Base-by-base conservation (phyloP, 768 basidiomycete species). In the Trametes punicea region DNA sequence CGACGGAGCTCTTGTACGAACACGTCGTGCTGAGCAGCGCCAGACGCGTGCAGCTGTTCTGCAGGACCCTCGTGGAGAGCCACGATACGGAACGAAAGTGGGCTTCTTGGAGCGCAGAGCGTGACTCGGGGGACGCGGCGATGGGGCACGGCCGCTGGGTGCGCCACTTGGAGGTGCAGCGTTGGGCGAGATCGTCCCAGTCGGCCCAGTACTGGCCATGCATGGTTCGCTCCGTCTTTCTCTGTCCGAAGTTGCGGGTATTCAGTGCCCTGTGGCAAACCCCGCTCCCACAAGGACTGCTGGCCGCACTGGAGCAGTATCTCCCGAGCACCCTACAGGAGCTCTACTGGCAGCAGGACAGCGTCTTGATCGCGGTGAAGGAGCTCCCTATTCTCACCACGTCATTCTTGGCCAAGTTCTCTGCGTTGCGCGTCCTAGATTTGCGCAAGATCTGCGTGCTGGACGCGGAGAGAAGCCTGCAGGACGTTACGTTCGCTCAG, bases 201-300 rank as follows among this genome's bases (percentile, higher is more conserved):
- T 64, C 70, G 38, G 59, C 75, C 15, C 65, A 60, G 3, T 81
- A 73, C 62, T 70, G 81, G 44, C 69, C 74, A 46, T 71, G 66
- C 5, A 38, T 80, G 34, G 80, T 76, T 67, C 68, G 69, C 54
- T 77, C 79, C 55, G 67, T 81, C 51, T 75, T 71, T 30, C 67
- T 65, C 21, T 81, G 78, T 61, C 76, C 77, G 29, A 75, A 77
- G 44, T 63, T 80, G 27, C 74, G 71, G 38, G 73, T 73, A 38
- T 68, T 82, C 52, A 77, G 72, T 59, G 78, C 77, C 38, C 70
- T 69, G n/a, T 83, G 80, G 80, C 69, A 66, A 31, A 70, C 73
- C 53, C 57, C 66, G 16, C 65, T 81, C 21, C 78, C 80, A 13
- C 52, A 57, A n/a, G 76, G 74, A 25, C 79, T 81, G 62, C 57